Evolutionary conservation across 441 rosid genomes (phyloP).

Genomic region (Bocquillonia castaneifolia): DNA sequence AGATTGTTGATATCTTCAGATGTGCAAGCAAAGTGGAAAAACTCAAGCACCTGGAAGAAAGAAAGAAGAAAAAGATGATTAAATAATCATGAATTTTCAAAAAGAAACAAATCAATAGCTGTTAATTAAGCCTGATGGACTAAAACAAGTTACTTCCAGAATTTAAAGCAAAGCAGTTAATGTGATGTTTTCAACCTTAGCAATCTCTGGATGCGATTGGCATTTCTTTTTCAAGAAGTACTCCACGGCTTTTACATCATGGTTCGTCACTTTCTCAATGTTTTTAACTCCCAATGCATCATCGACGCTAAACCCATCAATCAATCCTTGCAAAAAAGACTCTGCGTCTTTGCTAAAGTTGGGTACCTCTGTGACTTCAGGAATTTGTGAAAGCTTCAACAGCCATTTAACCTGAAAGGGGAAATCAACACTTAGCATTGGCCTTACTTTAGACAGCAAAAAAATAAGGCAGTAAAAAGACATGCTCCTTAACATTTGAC

Average conservation of each 20-base stretch:
- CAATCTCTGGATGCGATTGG: slow-evolving; percentile 68
- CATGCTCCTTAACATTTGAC: too few species aligned
- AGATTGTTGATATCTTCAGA: slow-evolving; percentile 97
- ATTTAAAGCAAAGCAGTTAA: slow-evolving; percentile 11
- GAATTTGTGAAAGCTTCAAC: slow-evolving; percentile 73
- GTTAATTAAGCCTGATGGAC: background rate
- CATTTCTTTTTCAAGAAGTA: slow-evolving; percentile 90
- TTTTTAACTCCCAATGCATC: slow-evolving; percentile 80
- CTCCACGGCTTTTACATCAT: slow-evolving; percentile 95
- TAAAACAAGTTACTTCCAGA: background rate
- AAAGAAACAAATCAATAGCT: background rate
- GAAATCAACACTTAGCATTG: slow-evolving; percentile 10
- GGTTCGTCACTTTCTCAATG: slow-evolving; percentile 84
- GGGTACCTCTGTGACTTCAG: slow-evolving; percentile 73
- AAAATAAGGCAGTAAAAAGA: too few species aligned
- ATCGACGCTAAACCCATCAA: slow-evolving; percentile 58
- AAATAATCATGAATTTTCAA: background rate
- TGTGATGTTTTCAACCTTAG: slow-evolving; percentile 46
- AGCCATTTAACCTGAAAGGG: slow-evolving; percentile 73
- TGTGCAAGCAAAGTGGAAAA: slow-evolving; percentile 94
- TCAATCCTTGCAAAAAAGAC: slow-evolving; percentile 51
- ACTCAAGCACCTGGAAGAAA: slow-evolving; percentile 66
- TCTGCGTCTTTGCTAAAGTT: slow-evolving; percentile 65
- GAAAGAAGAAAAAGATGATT: background rate
- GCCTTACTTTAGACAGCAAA: background rate